A percentile compares a stretch with the other conserved stretches of the same genome.
phyloP scores from a whole-genome alignment of 148 eudicot genomes.

The Cornus florida region DNA sequence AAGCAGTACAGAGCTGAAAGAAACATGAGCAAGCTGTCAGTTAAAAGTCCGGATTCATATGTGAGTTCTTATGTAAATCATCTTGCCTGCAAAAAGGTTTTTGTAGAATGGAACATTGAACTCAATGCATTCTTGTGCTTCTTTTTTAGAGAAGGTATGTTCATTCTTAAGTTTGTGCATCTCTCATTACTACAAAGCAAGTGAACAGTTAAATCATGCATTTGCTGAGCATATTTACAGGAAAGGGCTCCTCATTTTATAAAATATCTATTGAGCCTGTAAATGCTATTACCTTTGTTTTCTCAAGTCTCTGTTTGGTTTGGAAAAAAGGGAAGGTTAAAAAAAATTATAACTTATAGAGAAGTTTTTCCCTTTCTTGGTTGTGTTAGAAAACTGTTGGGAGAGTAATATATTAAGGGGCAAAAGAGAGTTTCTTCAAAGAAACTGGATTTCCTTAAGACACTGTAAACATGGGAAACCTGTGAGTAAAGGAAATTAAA shows the following conservation, averaged over 20 bases:
- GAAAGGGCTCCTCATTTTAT: neutral
- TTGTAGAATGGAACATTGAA: neutral
- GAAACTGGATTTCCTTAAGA: too few relatives aligned
- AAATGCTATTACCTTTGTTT: too few relatives aligned
- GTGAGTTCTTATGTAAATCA: neutral
- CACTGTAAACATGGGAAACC: too few relatives aligned
- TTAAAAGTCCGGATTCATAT: neutral
- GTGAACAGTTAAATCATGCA: neutral
- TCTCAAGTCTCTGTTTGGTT: too few relatives aligned
- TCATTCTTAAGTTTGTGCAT: neutral
- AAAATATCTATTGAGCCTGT: neutral
- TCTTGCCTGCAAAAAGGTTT: neutral
- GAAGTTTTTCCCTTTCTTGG: too few relatives aligned
- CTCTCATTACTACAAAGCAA: neutral
- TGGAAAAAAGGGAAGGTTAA: too few relatives aligned
- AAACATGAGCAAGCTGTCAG: neutral
- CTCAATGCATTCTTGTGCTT: neutral
- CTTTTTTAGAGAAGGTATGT: neutral
- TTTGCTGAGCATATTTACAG: neutral
- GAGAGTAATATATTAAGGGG: too few relatives aligned
- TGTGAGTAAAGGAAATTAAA: too few relatives aligned
- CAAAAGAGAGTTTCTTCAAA: too few relatives aligned
- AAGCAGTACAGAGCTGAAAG: slow-evolving; percentile 18
- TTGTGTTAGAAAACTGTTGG: too few relatives aligned
- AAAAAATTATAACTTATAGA: too few relatives aligned